Conservation (phyloP, 768 basidiomycete genomes). For the Ramaria rubella region DNA sequence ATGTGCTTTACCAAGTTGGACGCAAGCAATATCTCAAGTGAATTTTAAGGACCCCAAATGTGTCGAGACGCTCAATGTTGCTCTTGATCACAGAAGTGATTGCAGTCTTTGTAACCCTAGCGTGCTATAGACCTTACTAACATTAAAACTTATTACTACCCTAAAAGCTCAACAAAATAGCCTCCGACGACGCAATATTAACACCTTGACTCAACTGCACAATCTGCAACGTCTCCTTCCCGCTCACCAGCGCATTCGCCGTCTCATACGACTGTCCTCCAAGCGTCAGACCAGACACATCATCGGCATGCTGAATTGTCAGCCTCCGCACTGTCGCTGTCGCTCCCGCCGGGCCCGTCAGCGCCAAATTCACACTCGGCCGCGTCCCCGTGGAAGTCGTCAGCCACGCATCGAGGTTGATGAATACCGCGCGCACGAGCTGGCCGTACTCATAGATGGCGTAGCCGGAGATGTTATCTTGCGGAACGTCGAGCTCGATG, state of each 20-base stretch:
- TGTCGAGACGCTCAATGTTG: too few relatives aligned
- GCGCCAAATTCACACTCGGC: conserved; percentile 32
- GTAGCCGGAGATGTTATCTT: conserved; percentile 48
- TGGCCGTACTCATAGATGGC: conserved; percentile 46
- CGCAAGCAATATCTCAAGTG: too few relatives aligned
- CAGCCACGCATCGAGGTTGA: conserved; percentile 50
- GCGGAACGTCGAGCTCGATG: conserved; percentile 43
- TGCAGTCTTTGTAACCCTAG: not conserved
- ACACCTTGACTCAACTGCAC: conserved; percentile 32
- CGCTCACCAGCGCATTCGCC: conserved; percentile 33
- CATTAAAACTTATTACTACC: not conserved
- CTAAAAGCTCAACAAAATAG: conserved; percentile 34
- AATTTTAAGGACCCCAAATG: too few relatives aligned
- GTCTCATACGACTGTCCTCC: conserved; percentile 57
- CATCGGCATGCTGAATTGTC: conserved; percentile 45
- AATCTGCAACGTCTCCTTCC: conserved; percentile 27
- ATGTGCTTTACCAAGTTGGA: too few relatives aligned
- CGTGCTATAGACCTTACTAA: not conserved
- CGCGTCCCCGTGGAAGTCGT: conserved; percentile 26
- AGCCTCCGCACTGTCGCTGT: conserved; percentile 44
- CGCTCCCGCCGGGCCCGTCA: conserved; percentile 32
- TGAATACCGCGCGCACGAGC: conserved; percentile 46
- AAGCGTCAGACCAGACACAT: conserved; percentile 46
- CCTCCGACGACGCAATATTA: conserved; percentile 44
- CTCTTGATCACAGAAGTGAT: too few relatives aligned